Percentiles rank a stretch among this genome's conserved stretches.
phyloP scores from a whole-genome alignment of 2,329 filamentous ascomycete species.

The Cadophora gregata region DNA sequence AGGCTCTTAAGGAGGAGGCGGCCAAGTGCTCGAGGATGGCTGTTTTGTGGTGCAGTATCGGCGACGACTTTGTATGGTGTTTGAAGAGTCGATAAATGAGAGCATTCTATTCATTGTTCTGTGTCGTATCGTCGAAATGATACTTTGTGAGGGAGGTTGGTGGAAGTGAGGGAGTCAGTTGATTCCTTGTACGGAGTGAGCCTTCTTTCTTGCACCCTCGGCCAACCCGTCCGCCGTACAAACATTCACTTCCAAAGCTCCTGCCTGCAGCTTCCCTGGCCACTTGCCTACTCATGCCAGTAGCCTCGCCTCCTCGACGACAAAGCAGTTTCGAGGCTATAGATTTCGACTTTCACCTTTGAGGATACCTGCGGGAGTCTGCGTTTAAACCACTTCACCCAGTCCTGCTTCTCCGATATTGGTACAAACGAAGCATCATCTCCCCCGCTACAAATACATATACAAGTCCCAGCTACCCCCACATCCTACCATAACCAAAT shows the following conservation, averaged over 20 bases:
- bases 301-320: slow-evolving; percentile 12
- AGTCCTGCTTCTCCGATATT: neutral
- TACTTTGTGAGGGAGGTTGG: slow-evolving; percentile 19
- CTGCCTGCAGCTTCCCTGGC: slow-evolving; percentile 4
- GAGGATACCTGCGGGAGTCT: neutral
- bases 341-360: neutral
- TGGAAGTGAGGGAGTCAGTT: slow-evolving; percentile 18
- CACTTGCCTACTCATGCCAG: neutral
- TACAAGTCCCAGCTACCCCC: slow-evolving; percentile 5
- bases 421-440: slow-evolving; percentile 1
- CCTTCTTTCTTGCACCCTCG: slow-evolving; percentile 5
- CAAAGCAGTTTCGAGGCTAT: neutral
- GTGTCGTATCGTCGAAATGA: slow-evolving; percentile 26
- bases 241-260: neutral
- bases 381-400: neutral
- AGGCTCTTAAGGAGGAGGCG: slow-evolving; percentile 29
- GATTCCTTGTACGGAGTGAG: neutral
- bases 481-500: neutral
- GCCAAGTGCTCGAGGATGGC: slow-evolving; percentile 35
- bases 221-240: slow-evolving; percentile 1
- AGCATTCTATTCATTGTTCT: slow-evolving; percentile 41
- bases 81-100: slow-evolving; percentile 29
- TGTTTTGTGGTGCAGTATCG: slow-evolving; percentile 30
- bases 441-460: neutral
- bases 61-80: slow-evolving; percentile 27